Evolutionary conservation across 495 filamentous ascomycete species (phyloP), one percentile per base, ranked within the genome.

Genomic region (Tetracladium marchalianum): DNA sequence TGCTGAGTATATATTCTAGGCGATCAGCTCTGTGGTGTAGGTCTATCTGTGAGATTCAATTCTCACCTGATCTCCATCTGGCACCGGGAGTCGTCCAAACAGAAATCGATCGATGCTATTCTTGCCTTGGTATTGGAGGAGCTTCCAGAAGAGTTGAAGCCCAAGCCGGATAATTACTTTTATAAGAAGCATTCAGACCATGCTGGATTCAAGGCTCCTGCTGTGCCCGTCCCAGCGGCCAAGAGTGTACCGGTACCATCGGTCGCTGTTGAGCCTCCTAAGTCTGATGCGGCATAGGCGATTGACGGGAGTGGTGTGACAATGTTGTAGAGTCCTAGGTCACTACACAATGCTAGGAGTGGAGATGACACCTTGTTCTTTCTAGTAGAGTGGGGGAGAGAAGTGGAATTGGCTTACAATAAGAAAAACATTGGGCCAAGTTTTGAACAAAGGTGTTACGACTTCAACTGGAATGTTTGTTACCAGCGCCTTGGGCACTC

Each of bases 21-120:
- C 47, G 89, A 95, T 59, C 84, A 89, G 49, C 82, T 88, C 45
- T 87, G 83, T 57, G 84, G 84, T 39, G 74, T 88, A 45, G 77
- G 75, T 9, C 73, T 85, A 41, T 80, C 77, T 4, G 81, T 85
- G 42, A 75, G 84, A 49, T 87, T 85, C 62, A 87, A 81, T 61
- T 79, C 78, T 3, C 77, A 87, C 54, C 73, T 89, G 34, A 82
- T 95, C 58, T 81, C 80, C 41, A 76, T 95, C 52, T 95, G 89
- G 89, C 89, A 93, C 64, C 83, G 88, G 31, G 83, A 90, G 52
- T 72, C 71, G 31, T 79, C 76, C 12, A 83, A 86, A 59, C 70
- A 84, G 47, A 76, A 70, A 47, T 88, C 84, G 2, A 80, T 89
- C 49, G 77, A 87, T 49, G 71, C 65, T 35, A 73, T 95, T 13